Conservation (phyloP, 2,329 filamentous ascomycete species). For the Fusarium pseudonygamai region DNA sequence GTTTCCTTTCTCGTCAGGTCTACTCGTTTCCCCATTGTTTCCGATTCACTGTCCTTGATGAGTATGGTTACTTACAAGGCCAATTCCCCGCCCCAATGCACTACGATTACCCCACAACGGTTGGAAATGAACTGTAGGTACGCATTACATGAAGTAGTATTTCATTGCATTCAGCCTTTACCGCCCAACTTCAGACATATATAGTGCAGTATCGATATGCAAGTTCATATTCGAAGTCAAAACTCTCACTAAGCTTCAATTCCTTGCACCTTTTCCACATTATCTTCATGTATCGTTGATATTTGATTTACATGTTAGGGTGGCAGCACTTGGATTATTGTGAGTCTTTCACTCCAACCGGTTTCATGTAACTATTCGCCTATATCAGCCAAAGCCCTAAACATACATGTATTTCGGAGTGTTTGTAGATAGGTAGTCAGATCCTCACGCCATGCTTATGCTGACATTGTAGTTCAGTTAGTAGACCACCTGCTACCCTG, state of each 20-base stretch:
- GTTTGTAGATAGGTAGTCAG: neutral
- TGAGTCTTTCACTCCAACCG: neutral
- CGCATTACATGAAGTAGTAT: neutral
- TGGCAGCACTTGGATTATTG: neutral
- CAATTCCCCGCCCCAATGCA: slow-evolving; percentile 17
- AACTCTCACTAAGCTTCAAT: neutral
- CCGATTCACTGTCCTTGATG: neutral
- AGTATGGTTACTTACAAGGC: neutral
- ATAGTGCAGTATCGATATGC: neutral
- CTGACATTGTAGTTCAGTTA: neutral
- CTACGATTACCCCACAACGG: slow-evolving; percentile 18
- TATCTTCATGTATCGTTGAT: neutral
- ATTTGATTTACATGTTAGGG: neutral
- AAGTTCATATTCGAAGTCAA: neutral
- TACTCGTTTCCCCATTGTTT: too few relatives aligned
- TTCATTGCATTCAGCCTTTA: neutral
- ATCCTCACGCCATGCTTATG: neutral
- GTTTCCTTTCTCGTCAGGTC: neutral
- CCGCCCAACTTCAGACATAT: neutral
- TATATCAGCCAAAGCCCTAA: neutral
- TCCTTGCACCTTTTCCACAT: neutral
- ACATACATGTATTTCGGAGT: neutral
- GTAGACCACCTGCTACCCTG: neutral
- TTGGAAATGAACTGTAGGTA: neutral
- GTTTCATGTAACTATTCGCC: neutral